Evolutionary conservation across 2,329 filamentous ascomycete species (phyloP), one percentile per base, ranked within the genome.

Genomic region (Neofusicoccum parvum): DNA sequence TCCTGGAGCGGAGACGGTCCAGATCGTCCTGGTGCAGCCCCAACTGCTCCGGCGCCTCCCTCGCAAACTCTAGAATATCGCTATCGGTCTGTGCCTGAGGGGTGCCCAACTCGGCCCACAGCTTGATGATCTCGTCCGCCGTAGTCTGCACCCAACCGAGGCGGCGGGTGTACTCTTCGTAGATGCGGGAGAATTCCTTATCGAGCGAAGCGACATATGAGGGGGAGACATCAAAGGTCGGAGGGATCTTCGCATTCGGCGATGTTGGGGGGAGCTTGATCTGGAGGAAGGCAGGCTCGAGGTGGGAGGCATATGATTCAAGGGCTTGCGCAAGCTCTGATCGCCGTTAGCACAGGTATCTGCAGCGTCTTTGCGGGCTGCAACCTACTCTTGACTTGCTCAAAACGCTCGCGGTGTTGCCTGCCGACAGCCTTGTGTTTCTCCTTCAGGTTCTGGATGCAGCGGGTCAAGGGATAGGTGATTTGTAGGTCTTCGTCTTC

Each of bases 91-190:
- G 94, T 34, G 91, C 92, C 75, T 97, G 94, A 0, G 95, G 94
- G 1, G 92, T 96, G 49, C 95, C 95, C 10, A 99, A 87, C 78
- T 99, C 95, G 0, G 92, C 94, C 94, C 95, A 99, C 0, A 99
- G 85, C 71, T 92, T 91, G 72, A 99, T 95, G 67, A 97, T 94
- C 68, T 95, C 88, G 72, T 97, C 91, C 46, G 88, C 89, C 3
- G 92, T 79, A 20, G 88, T 80, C 77, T 92, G 88, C 14, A 98
- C 93, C 0, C 87, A 87, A 36, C 86, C 85, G 50, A 97, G 84
- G 54, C 95, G 91, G 70, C 89, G 90, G 49, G 90, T 92, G 79
- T 98, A 99, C 80, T 99, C 96, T 73, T 98, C 93, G 78, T 98
- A 98, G 20, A 99, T 92, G 67, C 93, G 88, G 11, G 92, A 92